Evolutionary conservation across 2,329 filamentous ascomycete species (phyloP).

Genomic region (Didymella lethalis): DNA sequence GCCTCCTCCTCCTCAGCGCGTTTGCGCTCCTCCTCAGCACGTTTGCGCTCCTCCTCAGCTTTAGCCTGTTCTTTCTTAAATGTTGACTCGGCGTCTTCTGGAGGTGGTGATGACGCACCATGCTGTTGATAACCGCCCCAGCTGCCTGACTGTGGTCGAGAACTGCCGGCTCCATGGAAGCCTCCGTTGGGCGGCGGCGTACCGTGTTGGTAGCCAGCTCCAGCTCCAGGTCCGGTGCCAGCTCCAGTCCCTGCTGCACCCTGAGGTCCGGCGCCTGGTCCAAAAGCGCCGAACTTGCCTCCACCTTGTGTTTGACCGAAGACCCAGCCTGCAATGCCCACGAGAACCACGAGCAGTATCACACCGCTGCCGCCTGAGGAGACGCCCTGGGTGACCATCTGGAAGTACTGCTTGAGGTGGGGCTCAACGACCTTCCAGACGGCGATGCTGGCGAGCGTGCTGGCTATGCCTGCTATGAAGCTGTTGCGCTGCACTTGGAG

Average conservation of each 20-base stretch:
- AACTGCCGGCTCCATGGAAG: slow-evolving; percentile 43
- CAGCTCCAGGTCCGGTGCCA: slow-evolving; percentile 35
- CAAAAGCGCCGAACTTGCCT: slow-evolving; percentile 49
- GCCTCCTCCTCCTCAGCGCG: slow-evolving; percentile 63
- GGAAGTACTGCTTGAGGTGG: slow-evolving; percentile 76
- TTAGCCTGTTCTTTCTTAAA: slow-evolving; percentile 54
- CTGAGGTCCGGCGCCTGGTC: slow-evolving; percentile 38
- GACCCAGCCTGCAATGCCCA: slow-evolving; percentile 81
- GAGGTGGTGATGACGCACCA: slow-evolving; percentile 41
- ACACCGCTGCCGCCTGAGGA: slow-evolving; percentile 72
- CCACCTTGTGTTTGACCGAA: slow-evolving; percentile 70
- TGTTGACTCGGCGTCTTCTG: slow-evolving; percentile 39
- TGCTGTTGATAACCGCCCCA: slow-evolving; percentile 43
- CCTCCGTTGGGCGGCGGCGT: slow-evolving; percentile 44
- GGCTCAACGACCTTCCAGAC: slow-evolving; percentile 78
- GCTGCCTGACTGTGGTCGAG: slow-evolving; percentile 43
- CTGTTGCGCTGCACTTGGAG: slow-evolving; percentile 86
- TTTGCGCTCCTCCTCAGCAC: slow-evolving; percentile 61
- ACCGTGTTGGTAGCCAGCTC: slow-evolving; percentile 42
- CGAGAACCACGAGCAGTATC: slow-evolving; percentile 72
- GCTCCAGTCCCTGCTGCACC: slow-evolving; percentile 47
- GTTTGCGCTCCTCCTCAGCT: slow-evolving; percentile 63
- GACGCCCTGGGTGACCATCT: slow-evolving; percentile 67
- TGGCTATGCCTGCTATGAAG: slow-evolving; percentile 85
- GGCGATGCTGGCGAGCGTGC: slow-evolving; percentile 74